Conservation (phyloP, 441 rosid genomes). For the Erysimum cheiri region DNA sequence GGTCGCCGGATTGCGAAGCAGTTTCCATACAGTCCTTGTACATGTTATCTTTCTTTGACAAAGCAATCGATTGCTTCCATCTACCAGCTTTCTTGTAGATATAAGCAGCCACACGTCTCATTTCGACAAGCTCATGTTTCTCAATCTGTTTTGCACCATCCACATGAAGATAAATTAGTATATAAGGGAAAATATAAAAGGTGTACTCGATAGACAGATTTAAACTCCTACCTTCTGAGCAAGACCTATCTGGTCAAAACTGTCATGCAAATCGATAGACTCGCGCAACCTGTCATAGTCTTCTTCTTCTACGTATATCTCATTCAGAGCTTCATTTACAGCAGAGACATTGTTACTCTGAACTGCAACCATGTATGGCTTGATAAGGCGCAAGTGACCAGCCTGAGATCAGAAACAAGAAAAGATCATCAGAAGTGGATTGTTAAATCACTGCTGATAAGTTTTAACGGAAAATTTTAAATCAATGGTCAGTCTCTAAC, state of each 20-base stretch:
- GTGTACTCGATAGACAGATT: background rate
- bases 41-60: conserved; percentile 94
- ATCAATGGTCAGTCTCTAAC: conserved; percentile 47
- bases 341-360: conserved; percentile 97
- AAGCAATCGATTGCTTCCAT: conserved; percentile 98
- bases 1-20: conserved; percentile 97
- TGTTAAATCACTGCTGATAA: conserved; percentile 17
- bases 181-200: conserved; percentile 33
- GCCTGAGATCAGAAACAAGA: conserved; percentile 58
- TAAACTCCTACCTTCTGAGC: conserved; percentile 72
- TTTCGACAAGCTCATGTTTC: conserved; percentile 99
- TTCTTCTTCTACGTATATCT: conserved; percentile 93
- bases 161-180: conserved; percentile 39
- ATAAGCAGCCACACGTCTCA: conserved; percentile 99
- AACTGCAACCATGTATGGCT: conserved; percentile 99
- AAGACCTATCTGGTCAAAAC: conserved; percentile 88
- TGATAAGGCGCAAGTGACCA: conserved; percentile 93
- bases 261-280: conserved; percentile 88
- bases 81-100: conserved; percentile 99
- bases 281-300: conserved; percentile 95
- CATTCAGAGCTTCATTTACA: conserved; percentile 93
- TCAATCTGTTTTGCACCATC: conserved; percentile 61
- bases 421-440: conserved; percentile 23
- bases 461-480: background rate
- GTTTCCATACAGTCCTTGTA: conserved; percentile 99